Evolutionary conservation across 2,329 filamentous ascomycete species (phyloP).

Genomic region (Blastomyces silverae): DNA sequence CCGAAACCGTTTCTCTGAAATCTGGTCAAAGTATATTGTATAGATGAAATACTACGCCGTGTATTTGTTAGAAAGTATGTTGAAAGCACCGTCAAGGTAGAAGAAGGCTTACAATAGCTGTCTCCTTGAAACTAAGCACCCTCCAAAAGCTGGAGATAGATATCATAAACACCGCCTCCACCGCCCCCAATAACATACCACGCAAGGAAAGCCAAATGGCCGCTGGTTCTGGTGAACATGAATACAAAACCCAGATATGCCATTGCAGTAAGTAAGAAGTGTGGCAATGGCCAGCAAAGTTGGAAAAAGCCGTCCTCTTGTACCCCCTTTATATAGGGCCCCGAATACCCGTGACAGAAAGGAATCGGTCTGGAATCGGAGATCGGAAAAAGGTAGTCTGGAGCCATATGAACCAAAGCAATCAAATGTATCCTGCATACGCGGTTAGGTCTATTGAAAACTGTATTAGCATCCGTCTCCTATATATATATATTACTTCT

Average conservation of each 20-base stretch:
- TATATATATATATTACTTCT: neutral
- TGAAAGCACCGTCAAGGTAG: neutral
- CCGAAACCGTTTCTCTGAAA: constrained; percentile 43
- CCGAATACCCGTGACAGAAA: constrained; percentile 57
- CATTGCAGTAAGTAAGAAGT: constrained; percentile 19
- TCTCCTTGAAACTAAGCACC: constrained; percentile 52
- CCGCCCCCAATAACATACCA: constrained; percentile 48
- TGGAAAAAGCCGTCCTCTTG: constrained; percentile 24
- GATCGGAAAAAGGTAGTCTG: constrained; percentile 57
- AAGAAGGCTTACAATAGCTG: constrained; percentile 36
- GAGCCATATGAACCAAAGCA: constrained; percentile 65
- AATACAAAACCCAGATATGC: constrained; percentile 18
- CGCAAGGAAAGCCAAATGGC: constrained; percentile 29
- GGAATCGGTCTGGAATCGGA: constrained; percentile 59
- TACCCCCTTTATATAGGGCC: constrained; percentile 33
- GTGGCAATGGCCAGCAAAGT: constrained; percentile 29
- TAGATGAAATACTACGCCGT: constrained; percentile 48
- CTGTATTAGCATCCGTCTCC: constrained; percentile 19
- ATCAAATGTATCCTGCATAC: constrained; percentile 50
- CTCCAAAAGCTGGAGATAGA: constrained; percentile 47
- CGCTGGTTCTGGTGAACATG: constrained; percentile 9
- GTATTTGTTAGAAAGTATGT: constrained; percentile 1
- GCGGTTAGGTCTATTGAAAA: constrained; percentile 34
- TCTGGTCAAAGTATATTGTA: constrained; percentile 54
- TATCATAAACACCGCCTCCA: constrained; percentile 47